Evolutionary conservation across 2,329 filamentous ascomycete species (phyloP), one percentile per base, ranked within the genome.

Genomic region (Botrytis aclada): DNA sequence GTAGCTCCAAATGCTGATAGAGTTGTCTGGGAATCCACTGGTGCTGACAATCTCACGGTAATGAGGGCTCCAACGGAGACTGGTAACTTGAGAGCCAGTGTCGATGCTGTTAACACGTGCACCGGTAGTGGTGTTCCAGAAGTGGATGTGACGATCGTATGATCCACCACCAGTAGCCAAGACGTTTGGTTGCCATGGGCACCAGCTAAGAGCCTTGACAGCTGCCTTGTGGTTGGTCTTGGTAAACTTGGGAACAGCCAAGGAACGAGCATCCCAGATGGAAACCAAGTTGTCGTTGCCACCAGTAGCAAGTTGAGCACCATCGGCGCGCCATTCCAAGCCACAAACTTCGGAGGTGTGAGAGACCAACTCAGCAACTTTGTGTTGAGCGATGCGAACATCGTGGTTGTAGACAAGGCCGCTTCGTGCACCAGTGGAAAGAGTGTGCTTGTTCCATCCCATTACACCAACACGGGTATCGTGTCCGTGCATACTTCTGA

Each of bases 191-290:
- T 97, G 96, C 96, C 96, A 99, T 61, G 96, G 96, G 87, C 96
- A 99, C 96, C 96, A 99, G 76, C 94, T 93, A 63, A 99, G 89
- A 74, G 96, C 96, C 89, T 99, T 99, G 85, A 99, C 95, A 62
- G 96, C 96, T 72, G 96, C 96, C 84, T 96, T 96, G 88, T 99
- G 96, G 88, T 99, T 99, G 81, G 95, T 97, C 91, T 99, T 99
- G 84, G 94, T 96, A 87, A 98, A 98, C 86, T 98, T 98, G 82
- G 96, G 96, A 16, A 97, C 95, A 29, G 90, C 91, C 74, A 99
- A 88, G 14, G 94, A 96, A 69, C 96, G 94, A 72, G 96, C 95
- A 83, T 99, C 96, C 96, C 96, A 99, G 85, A 99, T 99, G 80
- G 93, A 97, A 77, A 99, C 96, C 72, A 99, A 88, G 87, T 99